Conservation (phyloP, 106 monocot species). For the Alisma plantagoaquatica region DNA sequence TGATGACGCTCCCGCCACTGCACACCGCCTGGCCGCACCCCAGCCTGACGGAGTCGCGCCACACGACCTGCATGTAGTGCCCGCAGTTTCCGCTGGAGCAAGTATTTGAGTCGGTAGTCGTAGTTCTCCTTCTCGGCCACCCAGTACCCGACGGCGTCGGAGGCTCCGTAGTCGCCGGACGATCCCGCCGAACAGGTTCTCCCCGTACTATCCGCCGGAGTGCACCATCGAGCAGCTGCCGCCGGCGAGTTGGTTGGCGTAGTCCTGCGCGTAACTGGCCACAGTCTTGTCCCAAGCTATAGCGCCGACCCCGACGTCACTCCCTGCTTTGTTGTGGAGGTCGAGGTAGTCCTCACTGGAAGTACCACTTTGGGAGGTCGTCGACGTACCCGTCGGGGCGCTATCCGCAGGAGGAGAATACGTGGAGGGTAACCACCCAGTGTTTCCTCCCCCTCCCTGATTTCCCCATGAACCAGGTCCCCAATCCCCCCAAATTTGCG, state of each 20-base stretch:
- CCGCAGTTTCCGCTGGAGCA: neutral
- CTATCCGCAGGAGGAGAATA: too few relatives aligned
- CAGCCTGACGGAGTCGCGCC: conserved; percentile 1
- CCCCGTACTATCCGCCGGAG: conserved; percentile 1
- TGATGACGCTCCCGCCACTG: neutral
- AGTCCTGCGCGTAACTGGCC: conserved; percentile 8
- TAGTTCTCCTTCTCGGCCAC: conserved; percentile 4
- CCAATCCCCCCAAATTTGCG: too few relatives aligned
- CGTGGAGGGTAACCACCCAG: too few relatives aligned
- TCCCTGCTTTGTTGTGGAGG: neutral
- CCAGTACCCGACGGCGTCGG: neutral
- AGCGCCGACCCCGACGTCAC: neutral
- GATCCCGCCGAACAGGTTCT: conserved; percentile 1
- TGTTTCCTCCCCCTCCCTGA: too few relatives aligned
- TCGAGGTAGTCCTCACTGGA: neutral
- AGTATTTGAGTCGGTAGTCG: conserved; percentile 5
- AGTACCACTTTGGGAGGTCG: too few relatives aligned
- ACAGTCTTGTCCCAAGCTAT: neutral
- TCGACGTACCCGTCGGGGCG: too few relatives aligned
- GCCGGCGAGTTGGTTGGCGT: neutral
- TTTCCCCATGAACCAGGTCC: too few relatives aligned
- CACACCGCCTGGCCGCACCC: conserved; percentile 9
- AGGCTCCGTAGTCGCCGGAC: neutral
- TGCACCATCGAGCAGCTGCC: neutral
- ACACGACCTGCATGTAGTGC: conserved; percentile 12